Base-by-base conservation (phyloP, 2,329 filamentous ascomycete species). In the Epichloe bromicola region DNA sequence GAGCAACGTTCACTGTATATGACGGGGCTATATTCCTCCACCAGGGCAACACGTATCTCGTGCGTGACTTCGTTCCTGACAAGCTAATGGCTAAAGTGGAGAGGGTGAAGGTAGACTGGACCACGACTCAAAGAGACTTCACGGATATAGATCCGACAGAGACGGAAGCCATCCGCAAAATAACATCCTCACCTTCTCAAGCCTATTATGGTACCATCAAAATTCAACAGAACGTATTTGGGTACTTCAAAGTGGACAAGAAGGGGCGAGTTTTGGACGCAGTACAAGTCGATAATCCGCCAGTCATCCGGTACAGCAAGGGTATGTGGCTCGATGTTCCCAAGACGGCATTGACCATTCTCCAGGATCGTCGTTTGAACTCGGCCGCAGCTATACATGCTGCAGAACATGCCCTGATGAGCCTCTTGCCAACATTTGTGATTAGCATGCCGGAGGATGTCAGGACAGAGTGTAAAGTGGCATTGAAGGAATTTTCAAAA, bases 241-340 rank as follows among this genome's bases (percentile, higher is more conserved):
- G 93, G 2, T 98, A 93, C 71, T 97, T 96, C 76, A 97, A 97
- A 64, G 73, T 96, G n/a, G 90, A 97, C 67, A 85, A 84, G 62
- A 84, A 82, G 58, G 80, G 85, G 2, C 82, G 88, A 2, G 87
- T 97, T 52, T 78, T 97, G 14, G 93, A 98, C 64, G 91, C 91
- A 2, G 85, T 97, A 0, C 80, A 91, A 53, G 89, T 97, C 20
- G 88, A 96, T 64, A 95, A 95, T 58, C 90, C 91, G 3, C 89
- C 93, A 0, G 88, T 97, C 48, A 80, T 93, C 47, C 80, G 89
- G 3, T 78, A 83, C 62, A 86, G 81, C 60, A 94, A 93, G 64
- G 93, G 90, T 39, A 87, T 96, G 81, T 98, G 93, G 93, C 78
- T 97, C 14, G 91, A 97, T 63, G 82, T 98, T 2, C 91, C 93